Evolutionary conservation across 192 early-diverging fungal genomes (phyloP).

Genomic region (Coemansia sp.): DNA sequence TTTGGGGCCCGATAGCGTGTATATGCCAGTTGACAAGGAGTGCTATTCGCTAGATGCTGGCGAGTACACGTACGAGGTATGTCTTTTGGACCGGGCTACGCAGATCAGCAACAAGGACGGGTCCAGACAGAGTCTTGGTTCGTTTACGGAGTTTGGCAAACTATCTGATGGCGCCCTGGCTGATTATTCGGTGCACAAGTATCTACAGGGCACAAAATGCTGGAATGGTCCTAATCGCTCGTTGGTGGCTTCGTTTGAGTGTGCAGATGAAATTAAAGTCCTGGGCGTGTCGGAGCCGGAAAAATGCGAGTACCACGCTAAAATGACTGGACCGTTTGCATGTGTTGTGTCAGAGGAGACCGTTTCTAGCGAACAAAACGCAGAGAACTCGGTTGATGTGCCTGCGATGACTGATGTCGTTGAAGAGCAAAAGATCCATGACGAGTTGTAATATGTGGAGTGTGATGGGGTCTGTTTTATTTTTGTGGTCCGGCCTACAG

Average conservation of each 20-base stretch:
- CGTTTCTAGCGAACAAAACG: not conserved
- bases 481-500: no score
- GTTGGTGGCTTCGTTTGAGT: slow-evolving; percentile 70
- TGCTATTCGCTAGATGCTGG: slow-evolving; percentile 71
- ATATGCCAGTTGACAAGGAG: slow-evolving; percentile 64
- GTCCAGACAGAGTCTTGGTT: slow-evolving; percentile 61
- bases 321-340: slow-evolving; percentile 77
- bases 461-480: no score
- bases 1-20: slow-evolving; percentile 73
- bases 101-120: slow-evolving; percentile 73
- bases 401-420: not conserved
- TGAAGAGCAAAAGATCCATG: not conserved
- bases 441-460: slow-evolving; percentile 11
- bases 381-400: not conserved
- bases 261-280: slow-evolving; percentile 71
- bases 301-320: slow-evolving; percentile 90
- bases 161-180: slow-evolving; percentile 6
- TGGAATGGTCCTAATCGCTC: slow-evolving; percentile 95
- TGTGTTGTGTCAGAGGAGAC: slow-evolving; percentile 49
- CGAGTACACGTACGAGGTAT: slow-evolving; percentile 74
- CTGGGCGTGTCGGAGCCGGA: slow-evolving; percentile 80
- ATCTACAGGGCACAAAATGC: slow-evolving; percentile 76
- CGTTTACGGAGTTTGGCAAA: slow-evolving; percentile 58
- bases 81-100: slow-evolving; percentile 75
- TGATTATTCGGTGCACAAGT: slow-evolving; percentile 58